Base-by-base conservation (phyloP, 352 stramenopile genomes). In the Phytopythium ostracodes region DNA sequence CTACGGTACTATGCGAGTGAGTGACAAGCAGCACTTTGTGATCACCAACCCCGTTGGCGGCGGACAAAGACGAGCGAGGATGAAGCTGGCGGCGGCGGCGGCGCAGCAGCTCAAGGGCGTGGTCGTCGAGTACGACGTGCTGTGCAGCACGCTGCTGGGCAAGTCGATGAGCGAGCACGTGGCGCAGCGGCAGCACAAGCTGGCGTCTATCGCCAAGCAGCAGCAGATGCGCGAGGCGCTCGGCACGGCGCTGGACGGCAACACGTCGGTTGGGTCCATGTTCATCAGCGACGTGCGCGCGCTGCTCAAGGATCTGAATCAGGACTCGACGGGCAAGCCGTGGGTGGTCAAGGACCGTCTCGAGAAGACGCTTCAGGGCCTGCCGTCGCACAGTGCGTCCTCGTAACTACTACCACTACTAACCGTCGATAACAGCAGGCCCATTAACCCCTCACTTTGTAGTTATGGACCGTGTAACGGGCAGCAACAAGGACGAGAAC, bases 121-220 rank as follows among this genome's bases (percentile, higher is more conserved):
- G 25, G 67, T 92, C 52, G 62, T 92, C 69, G 83, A 89, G 71
- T 92, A 90, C 61, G 83, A 92, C 55, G 83, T 87, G 58, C 66
- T 92, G 44, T 92, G 81, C 69, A 80, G 78, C 67, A 88, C 83
- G 44, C 68, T 89, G 46, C 61, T 91, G 53, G 82, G 80, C 1
- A 71, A 68, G 18, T 79, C 70, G n/a, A 60, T 60, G 4, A 60
- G 63, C 0, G 68, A 81, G 51, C 70, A 84, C 46, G 70, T 64
- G 1, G 68, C 66, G 29, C 59, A 77, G 59, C 55, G 68, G 65
- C 75, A 64, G 11, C 65, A 46, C 35, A 68, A 71, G 27, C 14
- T 73, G 3, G 66, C 60, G 24, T 42, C 59, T 2, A 71, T 61
- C 17, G 65, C 60, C 20, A 38, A 50, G 29, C 44, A 44, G 2